phyloP scores from a whole-genome alignment of 352 stramenopile species.

The Globisporangium sylvaticum region DNA sequence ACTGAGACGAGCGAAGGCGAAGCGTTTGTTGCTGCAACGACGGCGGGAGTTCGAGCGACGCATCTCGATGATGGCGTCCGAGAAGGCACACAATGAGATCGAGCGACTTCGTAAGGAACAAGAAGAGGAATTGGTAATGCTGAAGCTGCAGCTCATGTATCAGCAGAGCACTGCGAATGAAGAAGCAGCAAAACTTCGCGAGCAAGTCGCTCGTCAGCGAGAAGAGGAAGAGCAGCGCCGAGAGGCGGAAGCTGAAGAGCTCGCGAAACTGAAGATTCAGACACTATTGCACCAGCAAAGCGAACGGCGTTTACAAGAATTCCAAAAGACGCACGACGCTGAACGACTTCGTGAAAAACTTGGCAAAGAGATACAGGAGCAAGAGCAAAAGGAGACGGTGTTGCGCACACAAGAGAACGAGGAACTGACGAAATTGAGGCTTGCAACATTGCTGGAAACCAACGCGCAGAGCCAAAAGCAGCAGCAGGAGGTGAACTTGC shows the following conservation, averaged over 20 bases:
- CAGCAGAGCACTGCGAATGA: conserved; percentile 49
- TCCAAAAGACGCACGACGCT: conserved; percentile 27
- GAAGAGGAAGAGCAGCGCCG: conserved; percentile 41
- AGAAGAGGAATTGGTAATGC: conserved; percentile 57
- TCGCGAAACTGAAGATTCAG: conserved; percentile 50
- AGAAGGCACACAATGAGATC: conserved; percentile 81
- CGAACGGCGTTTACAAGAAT: conserved; percentile 34
- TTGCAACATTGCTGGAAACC: conserved; percentile 40
- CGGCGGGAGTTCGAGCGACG: conserved; percentile 70
- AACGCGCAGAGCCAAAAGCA: conserved; percentile 28
- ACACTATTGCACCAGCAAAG: conserved; percentile 54
- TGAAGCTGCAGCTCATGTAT: conserved; percentile 62
- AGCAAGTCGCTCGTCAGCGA: conserved; percentile 41
- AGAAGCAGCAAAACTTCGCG: conserved; percentile 37
- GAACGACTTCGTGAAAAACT: conserved; percentile 41
- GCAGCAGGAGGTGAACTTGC: conserved; percentile 26
- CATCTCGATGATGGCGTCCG: conserved; percentile 77
- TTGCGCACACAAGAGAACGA: conserved; percentile 63
- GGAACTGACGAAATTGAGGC: conserved; percentile 45
- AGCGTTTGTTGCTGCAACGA: conserved; percentile 33
- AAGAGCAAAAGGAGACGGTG: conserved; percentile 40
- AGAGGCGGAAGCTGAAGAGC: conserved; percentile 47
- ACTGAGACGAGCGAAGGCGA: conserved; percentile 40
- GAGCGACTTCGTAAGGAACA: conserved; percentile 66
- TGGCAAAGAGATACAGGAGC: conserved; percentile 34